Evolutionary conservation across 768 basidiomycete genomes (phyloP), one percentile per base, ranked within the genome.

Genomic region (Royoungia palumana): DNA sequence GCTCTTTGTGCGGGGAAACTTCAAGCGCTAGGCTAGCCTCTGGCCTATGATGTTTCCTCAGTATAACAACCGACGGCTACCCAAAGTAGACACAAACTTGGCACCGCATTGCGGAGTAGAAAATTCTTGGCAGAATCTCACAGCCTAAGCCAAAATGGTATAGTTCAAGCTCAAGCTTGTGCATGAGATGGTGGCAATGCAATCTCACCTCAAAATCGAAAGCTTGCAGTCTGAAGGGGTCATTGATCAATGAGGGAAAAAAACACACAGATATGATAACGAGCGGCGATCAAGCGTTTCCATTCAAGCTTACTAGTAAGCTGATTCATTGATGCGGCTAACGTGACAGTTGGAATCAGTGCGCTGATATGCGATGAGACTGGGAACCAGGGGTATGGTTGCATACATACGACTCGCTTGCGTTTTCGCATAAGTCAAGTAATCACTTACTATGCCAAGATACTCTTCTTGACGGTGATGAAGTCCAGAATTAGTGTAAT

Each of bases 391-490:
- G 24, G 24, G 24, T 8, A 25, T 25, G 41, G 28, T 38, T n/a
- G n/a, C n/a, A n/a, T n/a, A 6, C 27, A 27, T 32, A 38, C 32
- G 45, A 41, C 34, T 44, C 22, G 10, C 41, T 19, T 36, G 44
- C 28, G 39, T 22, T 17, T 28, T 36, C 41, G 30, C 17, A 27
- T 40, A n/a, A n/a, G n/a, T n/a, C 41, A 47, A 47, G 8, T 32
- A 32, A 13, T 32, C 7, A 58, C 55, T 57, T 50, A 85, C 91
- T 77, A 94, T 94, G 47, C 84, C 70, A 32, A 94, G 69, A 63
- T 87, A 87, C 34, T 95, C 91, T 69, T 95, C 92, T 24, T 83
- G 48, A 76, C 78, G 47, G 80, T 80, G 32, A 88, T 72, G 64
- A 93, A 94, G 54, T 90, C 73, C 6, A 88, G 87, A 17, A 93